These are phyloP conservation scores for Quercus parvula DNA, from an alignment of 306 rosid genomes.

Conservation along the genomic window DNA sequence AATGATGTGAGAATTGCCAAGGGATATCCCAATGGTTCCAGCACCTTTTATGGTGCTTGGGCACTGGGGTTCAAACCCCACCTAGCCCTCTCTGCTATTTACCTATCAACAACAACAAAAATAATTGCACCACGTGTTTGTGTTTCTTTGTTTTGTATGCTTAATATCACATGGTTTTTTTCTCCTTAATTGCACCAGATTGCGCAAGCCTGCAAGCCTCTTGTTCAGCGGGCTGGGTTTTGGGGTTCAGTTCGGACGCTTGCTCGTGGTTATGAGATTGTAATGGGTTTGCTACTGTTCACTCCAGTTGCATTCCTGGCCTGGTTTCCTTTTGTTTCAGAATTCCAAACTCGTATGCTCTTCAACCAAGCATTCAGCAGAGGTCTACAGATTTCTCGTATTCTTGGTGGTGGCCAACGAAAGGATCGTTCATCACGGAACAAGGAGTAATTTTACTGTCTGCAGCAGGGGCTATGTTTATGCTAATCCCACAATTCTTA, in stretches of 20 bases:
- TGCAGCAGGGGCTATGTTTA: neutral
- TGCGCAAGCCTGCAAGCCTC: slow-evolving; percentile 82
- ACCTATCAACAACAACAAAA: no score
- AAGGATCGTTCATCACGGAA: slow-evolving; percentile 78
- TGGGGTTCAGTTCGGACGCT: slow-evolving; percentile 88
- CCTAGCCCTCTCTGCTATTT: no score
- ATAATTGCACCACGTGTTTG: neutral
- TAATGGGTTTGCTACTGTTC: slow-evolving; percentile 87
- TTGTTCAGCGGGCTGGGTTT: slow-evolving; percentile 62
- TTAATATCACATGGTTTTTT: neutral
- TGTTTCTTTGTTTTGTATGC: neutral
- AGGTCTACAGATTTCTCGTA: slow-evolving; percentile 92
- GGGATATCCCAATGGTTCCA: no score
- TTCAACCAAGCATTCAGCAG: slow-evolving; percentile 96
- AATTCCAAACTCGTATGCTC: slow-evolving; percentile 96
- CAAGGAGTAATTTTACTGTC: slow-evolving; percentile 54
- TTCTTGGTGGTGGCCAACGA: slow-evolving; percentile 93
- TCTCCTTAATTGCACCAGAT: slow-evolving; percentile 43
- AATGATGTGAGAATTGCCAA: neutral
- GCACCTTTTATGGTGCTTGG: no score
- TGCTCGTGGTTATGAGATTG: slow-evolving; percentile 87
- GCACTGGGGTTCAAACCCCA: no score
- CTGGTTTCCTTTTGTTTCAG: slow-evolving; percentile 97
- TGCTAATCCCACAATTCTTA: neutral
- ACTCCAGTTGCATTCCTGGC: slow-evolving; percentile 92